Evolutionary conservation across 1,284 basidiomycete genomes (phyloP).

Genomic region (Leccinum angustisporum): DNA sequence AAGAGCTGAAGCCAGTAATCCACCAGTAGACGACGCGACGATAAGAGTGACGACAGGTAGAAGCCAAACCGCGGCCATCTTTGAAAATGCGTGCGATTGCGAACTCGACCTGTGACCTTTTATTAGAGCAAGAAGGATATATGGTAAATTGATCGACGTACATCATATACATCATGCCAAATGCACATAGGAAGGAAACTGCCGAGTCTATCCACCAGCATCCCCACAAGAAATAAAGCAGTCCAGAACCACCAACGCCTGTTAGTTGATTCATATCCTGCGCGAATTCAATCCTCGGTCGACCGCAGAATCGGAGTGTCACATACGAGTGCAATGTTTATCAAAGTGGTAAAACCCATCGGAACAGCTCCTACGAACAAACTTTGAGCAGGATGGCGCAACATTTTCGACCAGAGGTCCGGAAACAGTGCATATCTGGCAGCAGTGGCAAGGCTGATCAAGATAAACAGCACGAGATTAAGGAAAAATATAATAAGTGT

Average conservation of each 20-base stretch:
- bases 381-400: conserved; percentile 54
- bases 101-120: conserved; percentile 45
- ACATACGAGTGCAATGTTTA: conserved; percentile 49
- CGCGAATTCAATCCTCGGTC: not conserved
- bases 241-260: conserved; percentile 43
- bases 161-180: conserved; percentile 60
- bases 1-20: conserved; percentile 48
- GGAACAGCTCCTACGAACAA: conserved; percentile 61
- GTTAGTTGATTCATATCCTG: conserved; percentile 35
- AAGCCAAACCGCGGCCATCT: conserved; percentile 54
- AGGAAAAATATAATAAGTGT: conserved; percentile 49
- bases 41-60: conserved; percentile 63
- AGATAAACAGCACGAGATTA: conserved; percentile 52
- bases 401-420: conserved; percentile 42
- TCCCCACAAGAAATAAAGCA: conserved; percentile 54
- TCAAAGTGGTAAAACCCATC: conserved; percentile 59
- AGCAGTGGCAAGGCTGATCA: conserved; percentile 42
- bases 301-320: conserved; percentile 12
- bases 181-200: conserved; percentile 48
- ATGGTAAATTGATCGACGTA: conserved; percentile 27
- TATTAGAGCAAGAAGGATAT: not conserved
- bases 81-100: conserved; percentile 49
- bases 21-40: conserved; percentile 60
- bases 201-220: conserved; percentile 63
- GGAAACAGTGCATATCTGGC: conserved; percentile 53